Base-by-base conservation (phyloP, 805 yeast species). In the Kluyveromyces nonfermentans region DNA sequence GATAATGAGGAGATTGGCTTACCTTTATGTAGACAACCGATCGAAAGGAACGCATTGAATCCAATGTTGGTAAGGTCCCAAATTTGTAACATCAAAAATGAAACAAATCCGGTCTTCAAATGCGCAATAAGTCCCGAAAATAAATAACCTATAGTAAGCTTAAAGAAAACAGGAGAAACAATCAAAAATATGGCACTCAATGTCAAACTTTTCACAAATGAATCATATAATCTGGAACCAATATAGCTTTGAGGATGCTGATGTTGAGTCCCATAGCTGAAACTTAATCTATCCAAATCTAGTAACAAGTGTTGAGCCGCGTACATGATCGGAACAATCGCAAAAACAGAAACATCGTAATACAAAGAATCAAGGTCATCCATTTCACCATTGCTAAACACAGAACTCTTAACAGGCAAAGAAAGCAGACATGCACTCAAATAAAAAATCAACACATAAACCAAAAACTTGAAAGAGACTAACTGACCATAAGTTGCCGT, bases 11-110 rank as follows among this genome's bases (percentile, higher is more conserved):
- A 74, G 7, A 84, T 69, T 16, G 85, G 76, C 45, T 74, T 75
- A 16, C 75, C 77, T 39, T 81, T 79, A 52, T 80, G 82, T 41
- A 84, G 56, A 57, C 90, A 83, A 2, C 93, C 90, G 50, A 82
- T 72, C 12, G 82, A 72, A 44, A 85, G 72, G 56, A 81, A 82
- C 2, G 82, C 82, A 53, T 78, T 70, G 56, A 74, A 83, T 1
- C 78, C 62, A 44, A 75, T 71, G 54, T 80, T 80, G 19, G 74
- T 57, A 7, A 72, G 37, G 53, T 83, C 88, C 76, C 83, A 76
- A 9, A 57, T 46, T 59, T 51, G 32, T 69, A 54, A 33, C 65
- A 59, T 18, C 65, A 48, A n/a, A 69, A 51, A 47, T 58, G 71
- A 25, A 69, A 64, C 2, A 62, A 54, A 18, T 56, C 54, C 4